Percentiles rank a stretch among this genome's conserved stretches.
phyloP scores from a whole-genome alignment of 2,329 filamentous ascomycete species.

The Aspergillus japonicus region DNA sequence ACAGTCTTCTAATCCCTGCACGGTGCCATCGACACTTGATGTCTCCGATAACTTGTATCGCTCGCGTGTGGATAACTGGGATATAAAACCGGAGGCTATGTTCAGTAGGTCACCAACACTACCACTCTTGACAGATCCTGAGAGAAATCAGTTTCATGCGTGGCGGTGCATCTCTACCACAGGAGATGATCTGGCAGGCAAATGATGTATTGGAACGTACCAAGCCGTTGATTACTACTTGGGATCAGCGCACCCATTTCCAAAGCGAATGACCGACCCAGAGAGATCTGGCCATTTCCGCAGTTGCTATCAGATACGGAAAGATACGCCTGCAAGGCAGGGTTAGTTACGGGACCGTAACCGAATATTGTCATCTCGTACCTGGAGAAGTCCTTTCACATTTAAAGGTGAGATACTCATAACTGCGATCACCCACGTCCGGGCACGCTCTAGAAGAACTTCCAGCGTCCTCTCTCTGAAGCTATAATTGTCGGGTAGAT shows the following conservation, averaged over 20 bases:
- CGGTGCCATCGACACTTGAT: conserved; percentile 35
- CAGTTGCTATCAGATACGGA: conserved; percentile 93
- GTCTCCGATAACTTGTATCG: conserved; percentile 88
- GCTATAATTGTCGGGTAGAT: conserved; percentile 89
- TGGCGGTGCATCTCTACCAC: background rate
- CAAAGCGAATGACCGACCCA: conserved; percentile 89
- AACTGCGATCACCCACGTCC: conserved; percentile 74
- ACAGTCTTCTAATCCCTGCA: conserved; percentile 10
- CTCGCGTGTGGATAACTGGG: conserved; percentile 94
- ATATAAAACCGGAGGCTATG: conserved; percentile 91
- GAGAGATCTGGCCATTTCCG: conserved; percentile 83
- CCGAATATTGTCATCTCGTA: conserved; percentile 17
- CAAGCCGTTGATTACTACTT: conserved; percentile 78
- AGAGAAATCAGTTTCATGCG: background rate
- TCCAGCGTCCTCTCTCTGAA: conserved; percentile 79
- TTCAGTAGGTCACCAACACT: conserved; percentile 75
- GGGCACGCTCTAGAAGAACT: conserved; percentile 72
- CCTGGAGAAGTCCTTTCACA: conserved; percentile 83
- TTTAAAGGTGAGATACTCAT: conserved; percentile 86
- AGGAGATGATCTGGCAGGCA: background rate
- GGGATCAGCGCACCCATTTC: conserved; percentile 90
- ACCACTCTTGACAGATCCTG: conserved; percentile 69
- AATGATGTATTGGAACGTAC: conserved; percentile 26
- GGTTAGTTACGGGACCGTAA: background rate
- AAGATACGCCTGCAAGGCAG: conserved; percentile 69